phyloP scores from a whole-genome alignment of 495 filamentous ascomycete genomes.

The Tricharina praecox region DNA sequence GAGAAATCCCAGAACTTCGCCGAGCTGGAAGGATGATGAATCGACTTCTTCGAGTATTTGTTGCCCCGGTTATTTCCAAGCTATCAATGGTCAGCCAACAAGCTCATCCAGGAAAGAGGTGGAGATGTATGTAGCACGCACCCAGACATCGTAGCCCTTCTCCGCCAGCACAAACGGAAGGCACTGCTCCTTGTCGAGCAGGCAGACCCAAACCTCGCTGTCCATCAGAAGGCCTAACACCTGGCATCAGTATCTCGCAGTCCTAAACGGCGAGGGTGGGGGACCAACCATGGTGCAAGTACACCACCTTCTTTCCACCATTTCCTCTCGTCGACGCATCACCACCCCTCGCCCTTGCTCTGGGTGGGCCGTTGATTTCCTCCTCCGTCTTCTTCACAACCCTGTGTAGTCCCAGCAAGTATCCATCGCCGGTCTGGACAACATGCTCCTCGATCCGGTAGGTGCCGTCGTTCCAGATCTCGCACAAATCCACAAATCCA shows the following conservation, averaged over 20 bases:
- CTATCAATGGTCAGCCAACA: slow-evolving; percentile 27
- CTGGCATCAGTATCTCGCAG: neutral
- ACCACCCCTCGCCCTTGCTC: slow-evolving; percentile 30
- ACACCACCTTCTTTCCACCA: slow-evolving; percentile 69
- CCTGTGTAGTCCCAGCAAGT: slow-evolving; percentile 78
- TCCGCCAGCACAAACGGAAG: slow-evolving; percentile 84
- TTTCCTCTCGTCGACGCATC: slow-evolving; percentile 32
- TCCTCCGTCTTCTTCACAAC: slow-evolving; percentile 72
- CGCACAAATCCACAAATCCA: slow-evolving; percentile 85
- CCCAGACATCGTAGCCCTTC: slow-evolving; percentile 91
- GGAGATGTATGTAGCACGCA: slow-evolving; percentile 32
- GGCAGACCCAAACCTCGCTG: slow-evolving; percentile 93
- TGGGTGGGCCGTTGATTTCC: slow-evolving; percentile 46
- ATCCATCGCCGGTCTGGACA: slow-evolving; percentile 84
- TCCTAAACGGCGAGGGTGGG: neutral
- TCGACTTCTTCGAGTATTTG: slow-evolving; percentile 93
- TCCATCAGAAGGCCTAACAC: slow-evolving; percentile 68
- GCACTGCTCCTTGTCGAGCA: slow-evolving; percentile 68
- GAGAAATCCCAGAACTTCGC: slow-evolving; percentile 89
- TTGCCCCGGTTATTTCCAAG: slow-evolving; percentile 94
- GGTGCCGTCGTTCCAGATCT: slow-evolving; percentile 45
- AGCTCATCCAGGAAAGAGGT: neutral
- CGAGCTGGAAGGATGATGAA: slow-evolving; percentile 51
- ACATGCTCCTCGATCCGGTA: slow-evolving; percentile 93
- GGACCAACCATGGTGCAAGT: slow-evolving; percentile 61